phyloP scores from a whole-genome alignment of 129 eudicot species.

The Pseudognaphalium luteoalbum region DNA sequence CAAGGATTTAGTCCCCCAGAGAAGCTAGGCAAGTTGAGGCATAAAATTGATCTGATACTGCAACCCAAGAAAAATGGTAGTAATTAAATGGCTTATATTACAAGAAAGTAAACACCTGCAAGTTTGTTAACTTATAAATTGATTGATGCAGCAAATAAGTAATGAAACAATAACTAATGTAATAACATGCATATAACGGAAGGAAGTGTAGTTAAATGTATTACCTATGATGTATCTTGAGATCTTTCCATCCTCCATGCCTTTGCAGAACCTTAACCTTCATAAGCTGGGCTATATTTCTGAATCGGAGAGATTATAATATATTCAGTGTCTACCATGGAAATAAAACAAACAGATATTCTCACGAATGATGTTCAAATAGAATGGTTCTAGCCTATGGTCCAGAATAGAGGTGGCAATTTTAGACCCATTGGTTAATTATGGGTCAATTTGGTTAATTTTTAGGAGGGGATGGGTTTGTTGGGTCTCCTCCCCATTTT shows the following conservation, averaged over 20 bases:
- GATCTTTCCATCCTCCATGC: slow-evolving; percentile 79
- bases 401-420: no score
- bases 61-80: slow-evolving; percentile 7
- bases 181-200: neutral
- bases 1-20: slow-evolving; percentile 99
- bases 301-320: slow-evolving; percentile 25
- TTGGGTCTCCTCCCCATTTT: no score
- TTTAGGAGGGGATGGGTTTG: no score
- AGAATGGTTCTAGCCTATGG: neutral
- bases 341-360: neutral
- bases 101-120: neutral
- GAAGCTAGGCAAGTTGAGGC: slow-evolving; percentile 97
- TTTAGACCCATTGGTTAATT: no score
- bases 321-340: neutral
- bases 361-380: neutral
- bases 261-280: slow-evolving; percentile 72
- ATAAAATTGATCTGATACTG: slow-evolving; percentile 89
- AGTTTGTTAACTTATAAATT: neutral
- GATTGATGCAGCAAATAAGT: neutral
- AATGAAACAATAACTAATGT: neutral
- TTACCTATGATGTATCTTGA: slow-evolving; percentile 63
- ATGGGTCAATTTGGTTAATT: no score
- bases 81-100: neutral
- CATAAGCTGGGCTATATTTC: slow-evolving; percentile 76
- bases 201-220: neutral